These are phyloP conservation scores for Lineolata rhizophorae DNA, from an alignment of 495 filamentous ascomycete species.

Conservation along the genomic window DNA sequence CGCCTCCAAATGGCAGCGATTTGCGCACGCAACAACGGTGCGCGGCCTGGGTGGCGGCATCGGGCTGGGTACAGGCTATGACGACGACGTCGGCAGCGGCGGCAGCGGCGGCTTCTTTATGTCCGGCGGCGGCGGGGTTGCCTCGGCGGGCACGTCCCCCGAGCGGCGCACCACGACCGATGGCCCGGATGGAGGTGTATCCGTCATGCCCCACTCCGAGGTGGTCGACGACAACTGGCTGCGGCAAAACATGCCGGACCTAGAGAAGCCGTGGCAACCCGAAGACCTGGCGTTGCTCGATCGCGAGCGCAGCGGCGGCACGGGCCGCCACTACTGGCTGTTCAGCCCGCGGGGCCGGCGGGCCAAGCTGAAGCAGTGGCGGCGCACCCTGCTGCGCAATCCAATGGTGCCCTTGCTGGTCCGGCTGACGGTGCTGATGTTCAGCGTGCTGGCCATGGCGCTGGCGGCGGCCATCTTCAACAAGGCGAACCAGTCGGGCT, in stretches of 20 bases:
- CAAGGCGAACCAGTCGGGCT: constrained; percentile 23
- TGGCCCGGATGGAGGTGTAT: no score
- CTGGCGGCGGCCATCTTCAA: constrained; percentile 56
- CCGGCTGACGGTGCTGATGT: constrained; percentile 60
- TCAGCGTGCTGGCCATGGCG: constrained; percentile 62
- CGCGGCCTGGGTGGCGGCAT: no score
- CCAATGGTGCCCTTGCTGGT: constrained; percentile 71
- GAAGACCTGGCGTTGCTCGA: no score
- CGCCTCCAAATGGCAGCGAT: constrained; percentile 39
- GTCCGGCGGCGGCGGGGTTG: no score
- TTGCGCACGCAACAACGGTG: no score
- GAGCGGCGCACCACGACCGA: constrained; percentile 10
- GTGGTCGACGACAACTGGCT: constrained; percentile 36
- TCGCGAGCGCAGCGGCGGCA: no score
- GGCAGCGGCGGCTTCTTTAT: no score
- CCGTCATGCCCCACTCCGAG: no score
- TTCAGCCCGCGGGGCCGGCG: constrained; percentile 24
- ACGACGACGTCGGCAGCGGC: no score
- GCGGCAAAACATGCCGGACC: constrained; percentile 30
- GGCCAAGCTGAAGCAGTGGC: constrained; percentile 21
- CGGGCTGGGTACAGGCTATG: constrained; percentile 21
- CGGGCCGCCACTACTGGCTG: no score
- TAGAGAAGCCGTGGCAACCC: constrained; percentile 34
- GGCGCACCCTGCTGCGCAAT: constrained; percentile 33
- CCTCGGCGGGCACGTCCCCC: constrained; percentile 14